Percentiles rank a stretch among this genome's conserved stretches.
These are phyloP conservation scores for Eutrema heterophyllum DNA, from an alignment of 345 rosid species.

Conservation along the genomic window DNA sequence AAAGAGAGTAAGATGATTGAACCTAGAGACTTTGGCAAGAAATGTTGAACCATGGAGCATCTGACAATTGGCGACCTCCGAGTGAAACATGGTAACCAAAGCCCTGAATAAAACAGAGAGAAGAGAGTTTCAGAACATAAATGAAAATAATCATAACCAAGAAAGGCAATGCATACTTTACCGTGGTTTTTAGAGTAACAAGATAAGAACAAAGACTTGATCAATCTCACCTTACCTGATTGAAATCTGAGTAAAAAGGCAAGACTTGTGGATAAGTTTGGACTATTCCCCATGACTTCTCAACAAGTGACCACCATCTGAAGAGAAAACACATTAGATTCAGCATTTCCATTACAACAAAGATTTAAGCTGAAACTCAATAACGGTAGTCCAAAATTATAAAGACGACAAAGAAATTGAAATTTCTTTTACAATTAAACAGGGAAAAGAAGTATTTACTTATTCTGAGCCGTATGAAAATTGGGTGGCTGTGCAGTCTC, in stretches of 20 bases:
- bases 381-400: background rate
- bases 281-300: constrained; percentile 69
- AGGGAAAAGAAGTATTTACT: constrained; percentile 31
- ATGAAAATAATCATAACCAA: background rate
- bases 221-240: constrained; percentile 46
- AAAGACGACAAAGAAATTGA: background rate
- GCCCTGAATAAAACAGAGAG: constrained; percentile 42
- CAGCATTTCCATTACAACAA: background rate
- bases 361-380: background rate
- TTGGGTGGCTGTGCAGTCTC: constrained; percentile 73
- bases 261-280: constrained; percentile 57
- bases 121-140: constrained; percentile 5
- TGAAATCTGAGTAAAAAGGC: constrained; percentile 82
- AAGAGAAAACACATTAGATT: constrained; percentile 16
- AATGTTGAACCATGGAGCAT: constrained; percentile 64
- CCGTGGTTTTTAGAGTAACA: background rate
- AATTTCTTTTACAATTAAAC: background rate
- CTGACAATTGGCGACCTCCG: constrained; percentile 41
- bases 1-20: background rate
- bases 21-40: constrained; percentile 88
- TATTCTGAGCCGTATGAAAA: constrained; percentile 75
- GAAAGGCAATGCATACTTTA: background rate
- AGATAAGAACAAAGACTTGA: background rate
- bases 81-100: constrained; percentile 56
- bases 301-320: constrained; percentile 85